These are phyloP conservation scores for Pulveroboletus sp. DNA, from an alignment of 768 basidiomycete species.

Conservation along the genomic window DNA sequence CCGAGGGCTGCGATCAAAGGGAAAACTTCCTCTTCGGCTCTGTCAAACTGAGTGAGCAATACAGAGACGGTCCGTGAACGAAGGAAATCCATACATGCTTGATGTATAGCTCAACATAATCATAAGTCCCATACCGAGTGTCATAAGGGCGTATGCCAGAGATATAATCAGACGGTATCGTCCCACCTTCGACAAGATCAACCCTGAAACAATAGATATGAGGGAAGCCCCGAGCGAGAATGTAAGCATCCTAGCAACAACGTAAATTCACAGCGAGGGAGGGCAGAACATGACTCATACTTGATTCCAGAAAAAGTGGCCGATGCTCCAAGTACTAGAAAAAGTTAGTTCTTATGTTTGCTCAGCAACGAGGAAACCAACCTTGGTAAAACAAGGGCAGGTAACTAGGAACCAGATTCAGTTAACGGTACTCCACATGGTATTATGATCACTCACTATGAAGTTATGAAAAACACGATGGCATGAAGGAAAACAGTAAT, in stretches of 20 bases:
- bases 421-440: too few relatives aligned
- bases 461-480: constrained; percentile 51
- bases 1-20: constrained; percentile 66
- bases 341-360: constrained; percentile 6
- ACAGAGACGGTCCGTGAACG: not conserved
- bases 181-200: constrained; percentile 53
- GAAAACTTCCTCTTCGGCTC: constrained; percentile 61
- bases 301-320: constrained; percentile 67
- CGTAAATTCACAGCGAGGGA: not conserved
- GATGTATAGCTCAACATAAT: constrained; percentile 59
- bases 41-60: constrained; percentile 24
- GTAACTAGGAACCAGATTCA: constrained; percentile 35
- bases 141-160: constrained; percentile 51
- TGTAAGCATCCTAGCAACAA: constrained; percentile 57
- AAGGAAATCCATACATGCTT: constrained; percentile 21
- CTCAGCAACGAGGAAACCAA: not conserved
- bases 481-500: constrained; percentile 61
- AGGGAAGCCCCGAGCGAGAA: constrained; percentile 61
- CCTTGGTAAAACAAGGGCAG: constrained; percentile 74
- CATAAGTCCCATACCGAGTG: constrained; percentile 73
- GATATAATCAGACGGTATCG: constrained; percentile 62
- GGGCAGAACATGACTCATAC: constrained; percentile 32
- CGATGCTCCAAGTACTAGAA: constrained; percentile 58
- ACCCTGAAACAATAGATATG: constrained; percentile 53
- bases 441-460: constrained; percentile 25